Evolutionary conservation across 345 rosid genomes (phyloP).

Genomic region (Barbarea vulgaris): DNA sequence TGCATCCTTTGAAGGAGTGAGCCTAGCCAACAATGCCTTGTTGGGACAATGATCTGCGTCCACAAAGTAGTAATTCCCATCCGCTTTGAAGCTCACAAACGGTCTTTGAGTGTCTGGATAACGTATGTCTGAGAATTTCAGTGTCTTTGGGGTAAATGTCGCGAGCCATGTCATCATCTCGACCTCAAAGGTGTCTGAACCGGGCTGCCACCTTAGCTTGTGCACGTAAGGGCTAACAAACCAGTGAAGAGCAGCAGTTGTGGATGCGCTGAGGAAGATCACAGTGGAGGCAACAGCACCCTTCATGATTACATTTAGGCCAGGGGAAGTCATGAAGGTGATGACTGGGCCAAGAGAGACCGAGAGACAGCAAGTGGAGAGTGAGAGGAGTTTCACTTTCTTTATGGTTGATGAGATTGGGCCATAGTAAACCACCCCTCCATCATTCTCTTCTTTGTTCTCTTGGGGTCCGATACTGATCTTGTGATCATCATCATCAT

Average conservation of each 20-base stretch:
- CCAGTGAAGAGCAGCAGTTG: constrained; percentile 86
- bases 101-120: constrained; percentile 82
- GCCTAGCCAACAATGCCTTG: constrained; percentile 86
- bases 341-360: constrained; percentile 89
- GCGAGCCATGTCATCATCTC: constrained; percentile 97
- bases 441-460: constrained; percentile 45
- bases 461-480: constrained; percentile 83
- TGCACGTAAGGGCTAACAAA: constrained; percentile 91
- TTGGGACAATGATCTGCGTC: constrained; percentile 82
- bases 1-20: constrained; percentile 64
- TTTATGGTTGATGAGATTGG: constrained; percentile 86
- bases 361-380: constrained; percentile 94
- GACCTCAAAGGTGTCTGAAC: constrained; percentile 83
- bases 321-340: constrained; percentile 91
- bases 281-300: constrained; percentile 90
- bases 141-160: constrained; percentile 56
- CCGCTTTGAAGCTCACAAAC: constrained; percentile 82
- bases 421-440: constrained; percentile 65
- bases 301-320: constrained; percentile 77
- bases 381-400: constrained; percentile 92
- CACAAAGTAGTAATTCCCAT: constrained; percentile 69
- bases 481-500: constrained; percentile 54
- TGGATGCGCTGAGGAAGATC: constrained; percentile 81
- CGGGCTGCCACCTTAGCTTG: constrained; percentile 93
- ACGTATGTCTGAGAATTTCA: constrained; percentile 79